phyloP scores from a whole-genome alignment of 148 eudicot genomes.

The Drosera capensis region DNA sequence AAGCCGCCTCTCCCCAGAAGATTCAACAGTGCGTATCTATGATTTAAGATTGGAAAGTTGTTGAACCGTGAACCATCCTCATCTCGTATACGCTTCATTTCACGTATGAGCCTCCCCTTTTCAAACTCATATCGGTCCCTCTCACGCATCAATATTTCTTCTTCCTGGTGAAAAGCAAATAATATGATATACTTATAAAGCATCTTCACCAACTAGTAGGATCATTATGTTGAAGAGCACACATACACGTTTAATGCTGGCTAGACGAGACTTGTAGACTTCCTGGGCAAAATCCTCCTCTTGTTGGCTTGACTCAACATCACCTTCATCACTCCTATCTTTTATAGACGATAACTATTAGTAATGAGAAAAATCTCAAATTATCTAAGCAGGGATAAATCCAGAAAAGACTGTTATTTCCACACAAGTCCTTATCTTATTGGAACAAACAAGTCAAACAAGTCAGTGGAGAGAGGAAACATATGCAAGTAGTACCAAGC shows the following conservation, averaged over 20 bases:
- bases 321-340: constrained; percentile 71
- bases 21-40: constrained; percentile 88
- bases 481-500: no score
- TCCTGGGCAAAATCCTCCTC: constrained; percentile 85
- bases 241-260: constrained; percentile 88
- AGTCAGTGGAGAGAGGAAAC: no score
- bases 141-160: constrained; percentile 67
- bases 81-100: constrained; percentile 97
- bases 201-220: no score
- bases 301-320: constrained; percentile 39
- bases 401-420: no score
- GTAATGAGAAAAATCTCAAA: background rate
- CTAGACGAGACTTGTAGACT: constrained; percentile 80
- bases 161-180: constrained; percentile 66
- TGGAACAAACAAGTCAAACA: no score
- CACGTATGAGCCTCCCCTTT: constrained; percentile 96
- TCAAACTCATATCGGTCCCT: constrained; percentile 86
- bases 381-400: background rate
- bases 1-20: constrained; percentile 98
- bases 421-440: no score
- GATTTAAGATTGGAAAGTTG: constrained; percentile 73
- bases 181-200: no score
- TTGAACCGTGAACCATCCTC: constrained; percentile 97
- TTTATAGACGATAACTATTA: constrained; percentile 4
- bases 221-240: no score